A percentile compares a stretch with the other conserved stretches of the same genome.
These are phyloP conservation scores for Backusella sp. DNA, from an alignment of 192 early-diverging fungal genomes.

Conservation along the genomic window DNA sequence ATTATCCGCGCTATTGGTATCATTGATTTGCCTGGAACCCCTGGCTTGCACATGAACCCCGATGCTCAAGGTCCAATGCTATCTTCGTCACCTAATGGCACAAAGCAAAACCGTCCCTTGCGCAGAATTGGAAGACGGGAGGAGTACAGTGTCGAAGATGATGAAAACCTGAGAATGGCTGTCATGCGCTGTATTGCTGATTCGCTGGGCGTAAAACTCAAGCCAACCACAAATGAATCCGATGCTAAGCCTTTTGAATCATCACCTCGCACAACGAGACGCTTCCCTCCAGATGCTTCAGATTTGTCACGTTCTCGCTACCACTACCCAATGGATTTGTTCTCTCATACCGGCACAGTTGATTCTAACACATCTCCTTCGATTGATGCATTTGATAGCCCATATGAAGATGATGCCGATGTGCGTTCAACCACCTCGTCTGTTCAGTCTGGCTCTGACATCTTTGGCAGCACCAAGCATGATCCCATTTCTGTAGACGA, in stretches of 20 bases:
- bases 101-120: neutral
- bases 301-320: neutral
- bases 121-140: neutral
- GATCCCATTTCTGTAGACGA: constrained; percentile 45
- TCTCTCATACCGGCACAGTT: constrained; percentile 26
- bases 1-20: constrained; percentile 34
- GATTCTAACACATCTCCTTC: constrained; percentile 11
- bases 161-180: constrained; percentile 55
- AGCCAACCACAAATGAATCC: neutral
- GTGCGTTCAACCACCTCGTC: constrained; percentile 19
- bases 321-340: constrained; percentile 30
- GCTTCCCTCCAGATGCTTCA: constrained; percentile 58
- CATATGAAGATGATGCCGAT: constrained; percentile 21
- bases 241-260: constrained; percentile 18
- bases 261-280: constrained; percentile 54
- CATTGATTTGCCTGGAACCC: constrained; percentile 26
- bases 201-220: constrained; percentile 44
- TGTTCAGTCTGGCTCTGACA: constrained; percentile 22
- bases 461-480: neutral
- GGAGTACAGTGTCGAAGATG: constrained; percentile 55
- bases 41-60: neutral
- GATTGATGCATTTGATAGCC: neutral
- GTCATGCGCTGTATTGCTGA: constrained; percentile 63
- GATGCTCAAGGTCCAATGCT: neutral
- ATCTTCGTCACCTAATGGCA: neutral